Evolutionary conservation across 495 filamentous ascomycete species (phyloP), one percentile per base, ranked within the genome.

Genomic region (Trichodelitschia bisporula): DNA sequence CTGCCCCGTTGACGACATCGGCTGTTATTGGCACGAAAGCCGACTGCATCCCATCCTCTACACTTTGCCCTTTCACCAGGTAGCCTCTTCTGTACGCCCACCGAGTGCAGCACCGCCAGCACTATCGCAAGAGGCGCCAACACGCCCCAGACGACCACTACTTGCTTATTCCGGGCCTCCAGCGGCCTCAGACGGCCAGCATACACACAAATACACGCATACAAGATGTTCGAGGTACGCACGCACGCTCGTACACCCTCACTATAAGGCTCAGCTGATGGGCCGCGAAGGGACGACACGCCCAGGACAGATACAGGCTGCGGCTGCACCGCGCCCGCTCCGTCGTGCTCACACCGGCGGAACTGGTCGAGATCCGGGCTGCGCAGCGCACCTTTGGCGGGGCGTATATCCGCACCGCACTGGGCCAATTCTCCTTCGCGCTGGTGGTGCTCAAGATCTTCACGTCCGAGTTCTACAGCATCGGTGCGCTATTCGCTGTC

Each of bases 381-480:
- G 75, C 83, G 3, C 86, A 97, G 49, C 65, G 86, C 12, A 97
- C 86, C 11, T 97, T 95, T 40, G 86, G 95, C 57, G 86, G 86
- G 1, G 89, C 86, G 19, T 97, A 97, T 53, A 68, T 91, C 37
- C 79, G 86, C 30, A 97, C 86, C 0, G 78, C 84, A 0, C 69
- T 95, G 19, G 73, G 72, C 2, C 83, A 93, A 49, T 95, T 93
- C 62, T 78, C 71, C 30, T 95, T 97, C 45, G 69, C 84, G 26
- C 69, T 97, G 12, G 69, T 97, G 35, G 74, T 97, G 5, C 66
- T 97, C 30, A 89, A 84, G 54, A 90, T 97, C 49, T 95, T 95
- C 57, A 93, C 79, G 15, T 60, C 66, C 26, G 80, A 92, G 43
- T 92, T 95, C 62, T 95, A 92, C 53, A 62, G 69, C 39, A 84